Base-by-base conservation (phyloP, 2,329 filamentous ascomycete genomes). In the Ophiostoma ulmi region DNA sequence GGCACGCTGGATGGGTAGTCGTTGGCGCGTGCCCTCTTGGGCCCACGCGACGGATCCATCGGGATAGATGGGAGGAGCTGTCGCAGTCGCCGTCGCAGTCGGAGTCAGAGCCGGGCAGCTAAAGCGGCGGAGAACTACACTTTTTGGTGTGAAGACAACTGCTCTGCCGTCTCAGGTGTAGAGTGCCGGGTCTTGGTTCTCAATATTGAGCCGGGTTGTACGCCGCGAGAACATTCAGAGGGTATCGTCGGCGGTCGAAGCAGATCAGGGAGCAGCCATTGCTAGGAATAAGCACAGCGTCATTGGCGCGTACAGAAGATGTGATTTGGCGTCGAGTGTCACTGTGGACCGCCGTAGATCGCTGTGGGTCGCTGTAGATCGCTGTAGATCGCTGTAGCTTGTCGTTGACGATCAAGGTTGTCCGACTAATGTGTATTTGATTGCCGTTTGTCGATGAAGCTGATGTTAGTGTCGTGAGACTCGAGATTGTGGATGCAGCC, bases 21-120 rank as follows among this genome's bases (percentile, higher is more conserved):
- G 66, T 71, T 67, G 36, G 38, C 67, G 48, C 65, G 64, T n/a
- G 63, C 63, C 63, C 70, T 68, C 68, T 71, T 71, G 20, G 64
- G 63, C n/a, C 48, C 68, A n/a, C 64, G 70, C 64, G 52, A 64
- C 26, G 67, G 48, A 55, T 70, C 65, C 70, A 70, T 70, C 14
- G 22, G 58, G 44, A n/a, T 48, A 20, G 44, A 31, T 31, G 31
- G 31, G 31, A 31, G 31, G 31, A 6, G 44, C 44, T 20, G 17
- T 44, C 39, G 39, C 39, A 44, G 39, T 41, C 44, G 39, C 7
- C 44, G 44, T 7, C 17, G 17, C 44, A 52, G 17, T 52, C 17
- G 13, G 11, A 36, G 58, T 36, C 22, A 5, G 13, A 31, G 26
- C 22, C 26, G 13, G 13, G 58, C 26, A 20, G 4, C 26, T 17